Base-by-base conservation (phyloP, 2,329 filamentous ascomycete genomes). In the Madurella mycetomatis region DNA sequence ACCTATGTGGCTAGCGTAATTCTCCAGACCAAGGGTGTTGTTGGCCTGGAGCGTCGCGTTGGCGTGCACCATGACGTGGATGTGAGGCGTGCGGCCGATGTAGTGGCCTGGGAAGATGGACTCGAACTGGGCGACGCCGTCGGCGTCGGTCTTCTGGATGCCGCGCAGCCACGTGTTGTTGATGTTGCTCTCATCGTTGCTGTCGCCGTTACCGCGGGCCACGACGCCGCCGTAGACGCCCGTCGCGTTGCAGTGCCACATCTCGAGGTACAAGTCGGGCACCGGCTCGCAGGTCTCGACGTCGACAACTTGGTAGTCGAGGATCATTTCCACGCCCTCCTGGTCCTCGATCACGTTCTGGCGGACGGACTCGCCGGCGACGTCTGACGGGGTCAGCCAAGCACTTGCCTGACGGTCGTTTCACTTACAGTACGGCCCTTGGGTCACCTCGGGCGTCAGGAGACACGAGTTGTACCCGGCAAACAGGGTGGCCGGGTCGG, bases 1-100 rank as follows among this genome's bases (percentile, higher is more conserved):
- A 16, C 84, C 83, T 40, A 86, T 75, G 69, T 87, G 83, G 8
- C 78, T 76, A 54, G 80, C 75, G 41, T 55, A 55, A 37, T 49
- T 48, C 69, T 73, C 15, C 73, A 72, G 56, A 74, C 78, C 41
- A 69, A 67, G 57, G 51, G 77, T 79, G 63, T 78, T 61, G 64
- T 77, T 77, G 17, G 64, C 43, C 39, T 64, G 58, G 25, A 66
- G 54, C 1, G 67, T 71, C 13, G 69, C 72, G 56, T 71, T 67
- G 37, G 67, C 55, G 64, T 80, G 76, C 2, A 74, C 72, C 51
- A 77, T 66, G 46, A 80, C 64, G 63, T 81, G 78, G 46, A 77
- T 77, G 66, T 81, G 78, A 1, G 67, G 71, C 1, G 76, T 69
- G 8, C 77, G 72, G 13, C 68, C 66, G 5, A 62, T 64, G 66